phyloP scores from a whole-genome alignment of 257 asterid genomes.

The Schizonepeta tenuifolia region DNA sequence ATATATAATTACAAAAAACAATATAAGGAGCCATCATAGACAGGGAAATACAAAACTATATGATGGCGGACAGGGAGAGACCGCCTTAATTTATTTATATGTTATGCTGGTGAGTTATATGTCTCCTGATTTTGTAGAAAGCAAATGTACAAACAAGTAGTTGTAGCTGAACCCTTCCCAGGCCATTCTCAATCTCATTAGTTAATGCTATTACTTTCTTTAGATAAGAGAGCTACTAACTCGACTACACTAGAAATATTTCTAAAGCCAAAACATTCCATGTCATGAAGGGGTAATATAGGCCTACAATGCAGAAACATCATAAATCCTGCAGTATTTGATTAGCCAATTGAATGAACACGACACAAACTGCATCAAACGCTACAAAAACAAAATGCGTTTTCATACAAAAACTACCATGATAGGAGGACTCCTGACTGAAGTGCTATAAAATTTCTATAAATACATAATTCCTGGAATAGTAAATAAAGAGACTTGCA shows the following conservation, averaged over 20 bases:
- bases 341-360: conserved; percentile 6
- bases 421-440: conserved; percentile 9
- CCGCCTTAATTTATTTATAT: neutral
- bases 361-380: neutral
- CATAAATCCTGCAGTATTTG: conserved; percentile 5
- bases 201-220: neutral
- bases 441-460: neutral
- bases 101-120: neutral
- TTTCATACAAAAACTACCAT: neutral
- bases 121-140: conserved; percentile 6
- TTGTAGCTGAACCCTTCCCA: neutral
- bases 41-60: neutral
- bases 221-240: neutral
- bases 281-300: neutral
- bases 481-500: neutral
- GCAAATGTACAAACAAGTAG: conserved; percentile 1
- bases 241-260: neutral
- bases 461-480: neutral
- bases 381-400: neutral
- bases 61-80: conserved; percentile 2
- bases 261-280: neutral
- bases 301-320: conserved; percentile 3
- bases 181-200: conserved; percentile 7
- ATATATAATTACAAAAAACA: neutral
- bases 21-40: neutral